Evolutionary conservation across 371 early-diverging fungal genomes (phyloP).

Genomic region (Syncephalis plumigaleata): DNA sequence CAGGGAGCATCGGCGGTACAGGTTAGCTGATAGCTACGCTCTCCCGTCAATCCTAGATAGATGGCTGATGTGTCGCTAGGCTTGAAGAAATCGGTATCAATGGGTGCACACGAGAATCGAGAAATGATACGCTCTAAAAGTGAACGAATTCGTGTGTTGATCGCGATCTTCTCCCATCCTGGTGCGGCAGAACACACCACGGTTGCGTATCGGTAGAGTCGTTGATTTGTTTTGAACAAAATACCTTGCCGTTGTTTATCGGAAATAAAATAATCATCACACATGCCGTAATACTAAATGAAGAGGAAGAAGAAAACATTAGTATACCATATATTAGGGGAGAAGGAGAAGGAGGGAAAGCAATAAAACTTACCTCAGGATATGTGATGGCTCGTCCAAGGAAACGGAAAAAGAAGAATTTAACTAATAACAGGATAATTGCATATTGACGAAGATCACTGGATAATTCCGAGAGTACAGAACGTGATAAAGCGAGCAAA

Average conservation of each 20-base stretch:
- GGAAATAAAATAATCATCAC: conserved; percentile 17
- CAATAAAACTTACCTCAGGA: conserved; percentile 13
- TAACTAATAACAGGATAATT: conserved; percentile 15
- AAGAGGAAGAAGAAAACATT: too few species aligned
- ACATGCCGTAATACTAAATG: conserved; percentile 18
- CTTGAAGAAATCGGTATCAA: too few species aligned
- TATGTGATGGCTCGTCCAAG: conserved; percentile 21
- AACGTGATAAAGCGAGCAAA: conserved; percentile 12
- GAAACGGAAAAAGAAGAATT: conserved; percentile 22
- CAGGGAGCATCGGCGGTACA: neutral
- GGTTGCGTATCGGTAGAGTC: conserved; percentile 18
- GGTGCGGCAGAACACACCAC: conserved; percentile 13
- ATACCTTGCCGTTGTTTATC: conserved; percentile 17
- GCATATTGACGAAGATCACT: conserved; percentile 14
- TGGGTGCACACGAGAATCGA: too few species aligned
- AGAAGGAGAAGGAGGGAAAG: too few species aligned
- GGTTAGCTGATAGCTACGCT: neutral
- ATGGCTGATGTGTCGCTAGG: too few species aligned
- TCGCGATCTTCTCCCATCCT: conserved; percentile 11
- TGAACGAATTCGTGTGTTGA: too few species aligned
- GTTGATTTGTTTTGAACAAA: conserved; percentile 16
- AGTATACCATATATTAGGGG: too few species aligned
- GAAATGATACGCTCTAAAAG: too few species aligned
- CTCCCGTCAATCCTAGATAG: too few species aligned
- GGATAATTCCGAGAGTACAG: conserved; percentile 12